Percentiles rank a stretch among this genome's conserved stretches.
These are phyloP conservation scores for Hypoxylon sp. DNA, from an alignment of 2,329 filamentous ascomycete species.

Conservation along the genomic window DNA sequence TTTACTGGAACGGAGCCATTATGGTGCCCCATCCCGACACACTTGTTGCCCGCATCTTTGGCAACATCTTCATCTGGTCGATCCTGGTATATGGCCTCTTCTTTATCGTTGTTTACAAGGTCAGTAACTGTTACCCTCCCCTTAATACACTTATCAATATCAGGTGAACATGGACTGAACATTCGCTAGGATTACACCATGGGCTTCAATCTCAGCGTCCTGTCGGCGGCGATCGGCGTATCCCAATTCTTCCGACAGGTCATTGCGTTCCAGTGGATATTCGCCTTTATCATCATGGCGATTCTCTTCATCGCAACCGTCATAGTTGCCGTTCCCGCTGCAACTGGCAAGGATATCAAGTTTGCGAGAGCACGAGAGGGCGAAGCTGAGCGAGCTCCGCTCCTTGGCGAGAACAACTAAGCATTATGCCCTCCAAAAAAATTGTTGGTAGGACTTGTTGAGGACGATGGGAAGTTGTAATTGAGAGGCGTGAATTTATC, in stretches of 20 bases:
- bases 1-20: slow-evolving; percentile 92
- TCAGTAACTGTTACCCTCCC: slow-evolving; percentile 51
- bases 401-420: slow-evolving; percentile 67
- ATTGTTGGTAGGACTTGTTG: not conserved
- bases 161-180: too few relatives aligned
- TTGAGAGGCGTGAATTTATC: not conserved
- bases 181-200: slow-evolving; percentile 76
- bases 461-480: not conserved
- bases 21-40: slow-evolving; percentile 78
- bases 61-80: slow-evolving; percentile 90
- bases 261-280: slow-evolving; percentile 91
- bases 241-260: slow-evolving; percentile 80
- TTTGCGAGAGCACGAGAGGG: slow-evolving; percentile 62
- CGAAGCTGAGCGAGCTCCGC: slow-evolving; percentile 73
- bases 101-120: slow-evolving; percentile 82
- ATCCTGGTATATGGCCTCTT: slow-evolving; percentile 82
- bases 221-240: slow-evolving; percentile 82
- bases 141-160: slow-evolving; percentile 16
- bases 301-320: slow-evolving; percentile 79
- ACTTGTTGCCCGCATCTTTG: slow-evolving; percentile 81
- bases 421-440: not conserved
- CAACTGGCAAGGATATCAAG: slow-evolving; percentile 70
- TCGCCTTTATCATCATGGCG: slow-evolving; percentile 86
- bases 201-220: slow-evolving; percentile 81
- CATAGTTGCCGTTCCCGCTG: slow-evolving; percentile 73